Evolutionary conservation across 352 stramenopile genomes (phyloP).

Genomic region (Pythium aristosporum): DNA sequence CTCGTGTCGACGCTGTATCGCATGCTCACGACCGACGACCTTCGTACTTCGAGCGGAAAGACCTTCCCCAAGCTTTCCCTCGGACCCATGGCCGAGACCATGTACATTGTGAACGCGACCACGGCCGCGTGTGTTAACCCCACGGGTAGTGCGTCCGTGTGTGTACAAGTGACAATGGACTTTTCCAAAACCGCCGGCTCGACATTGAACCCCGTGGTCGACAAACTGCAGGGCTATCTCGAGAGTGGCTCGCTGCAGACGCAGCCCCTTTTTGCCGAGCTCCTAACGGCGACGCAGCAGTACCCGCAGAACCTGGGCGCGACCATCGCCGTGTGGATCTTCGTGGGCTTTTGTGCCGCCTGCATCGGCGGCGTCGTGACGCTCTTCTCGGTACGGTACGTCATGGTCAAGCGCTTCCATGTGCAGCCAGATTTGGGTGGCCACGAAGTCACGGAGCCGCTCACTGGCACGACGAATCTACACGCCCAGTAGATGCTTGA

Average conservation of each 20-base stretch:
- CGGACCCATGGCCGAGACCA: slow-evolving; percentile 32
- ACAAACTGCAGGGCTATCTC: slow-evolving; percentile 53
- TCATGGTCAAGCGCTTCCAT: slow-evolving; percentile 44
- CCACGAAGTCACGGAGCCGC: slow-evolving; percentile 9
- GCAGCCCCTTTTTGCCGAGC: slow-evolving; percentile 43
- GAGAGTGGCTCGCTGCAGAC: slow-evolving; percentile 46
- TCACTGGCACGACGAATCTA: not conserved
- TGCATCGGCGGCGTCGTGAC: slow-evolving; percentile 28
- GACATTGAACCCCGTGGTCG: slow-evolving; percentile 31
- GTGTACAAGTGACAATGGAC: slow-evolving; percentile 47
- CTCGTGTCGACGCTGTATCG: slow-evolving; percentile 52
- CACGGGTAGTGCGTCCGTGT: slow-evolving; percentile 24
- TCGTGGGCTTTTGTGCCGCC: slow-evolving; percentile 50
- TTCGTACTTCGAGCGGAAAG: slow-evolving; percentile 41
- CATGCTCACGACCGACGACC: slow-evolving; percentile 42
- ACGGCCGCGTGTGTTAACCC: slow-evolving; percentile 26
- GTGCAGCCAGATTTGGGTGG: slow-evolving; percentile 34
- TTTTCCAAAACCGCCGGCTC: slow-evolving; percentile 30
- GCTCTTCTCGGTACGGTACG: slow-evolving; percentile 39
- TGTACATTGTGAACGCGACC: slow-evolving; percentile 63
- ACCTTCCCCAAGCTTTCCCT: slow-evolving; percentile 38
- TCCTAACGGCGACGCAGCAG: slow-evolving; percentile 39
- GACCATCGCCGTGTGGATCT: slow-evolving; percentile 62
- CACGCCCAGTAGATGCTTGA: not conserved
- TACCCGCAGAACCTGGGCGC: slow-evolving; percentile 39